Base-by-base conservation (phyloP, 1,139 yeast genomes). In the Taphrina communis region DNA sequence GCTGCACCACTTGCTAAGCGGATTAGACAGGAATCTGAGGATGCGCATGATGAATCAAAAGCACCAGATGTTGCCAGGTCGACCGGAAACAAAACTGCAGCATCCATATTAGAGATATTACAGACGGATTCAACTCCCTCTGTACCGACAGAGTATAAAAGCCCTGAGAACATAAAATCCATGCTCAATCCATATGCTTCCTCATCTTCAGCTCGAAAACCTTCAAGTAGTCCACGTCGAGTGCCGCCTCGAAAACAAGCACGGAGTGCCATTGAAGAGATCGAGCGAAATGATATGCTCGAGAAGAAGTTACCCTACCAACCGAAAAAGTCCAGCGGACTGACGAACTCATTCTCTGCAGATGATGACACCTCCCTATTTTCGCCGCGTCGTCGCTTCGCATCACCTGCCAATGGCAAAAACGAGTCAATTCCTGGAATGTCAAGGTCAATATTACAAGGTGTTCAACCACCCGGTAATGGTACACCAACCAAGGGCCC, bases 171-270 rank as follows among this genome's bases (percentile, higher is more conserved):
- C 8, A 19, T 53, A 4, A 35, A 53, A 35, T 17, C 67, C 7
- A 63, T 63, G 67, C 56, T 63, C 36, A 63, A 63, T 35, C 67
- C 67, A 9, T 63, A 63, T 46, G 67, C 67, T 14, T 46, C 61
- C 7, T 38, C 61, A 1, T 35, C 55, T n/a, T 46, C 55, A 17
- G 48, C 61, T 17, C 53, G 55, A 14, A 53, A 48, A 31, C 67
- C 67, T 19, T 14, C 46, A n/a, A 31, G 56, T 14, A 46, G 41
- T 46, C 51, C 46, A 7, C 53, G 38, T 9, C 31, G 61, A 31
- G 46, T 61, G 19, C 61, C 61, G 19, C 42, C 31, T 0, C 31
- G 55, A 6, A 19, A 42, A 25, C 44, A 53, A 35, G 39, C 25
- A 6, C 44, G 50, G 11, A 63, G 61, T 21, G 67, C 61, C 21